Evolutionary conservation across 805 yeast species (phyloP).

Genomic region (Kuraishia piskuri): DNA sequence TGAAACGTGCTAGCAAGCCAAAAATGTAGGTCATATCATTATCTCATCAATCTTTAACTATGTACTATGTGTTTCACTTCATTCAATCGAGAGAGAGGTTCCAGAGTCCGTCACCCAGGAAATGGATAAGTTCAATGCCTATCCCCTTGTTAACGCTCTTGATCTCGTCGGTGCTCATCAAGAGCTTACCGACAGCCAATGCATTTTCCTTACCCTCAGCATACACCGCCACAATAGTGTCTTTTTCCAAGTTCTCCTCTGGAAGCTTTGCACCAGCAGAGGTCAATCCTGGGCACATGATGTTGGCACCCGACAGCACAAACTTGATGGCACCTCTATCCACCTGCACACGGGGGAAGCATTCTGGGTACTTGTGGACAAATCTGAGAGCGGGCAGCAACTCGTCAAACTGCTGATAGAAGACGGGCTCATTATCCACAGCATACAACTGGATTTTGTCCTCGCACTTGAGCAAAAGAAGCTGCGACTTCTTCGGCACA

Average conservation of each 20-base stretch:
- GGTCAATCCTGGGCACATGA: slow-evolving; percentile 94
- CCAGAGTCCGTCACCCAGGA: slow-evolving; percentile 89
- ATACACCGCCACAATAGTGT: slow-evolving; percentile 67
- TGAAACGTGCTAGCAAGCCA: background rate
- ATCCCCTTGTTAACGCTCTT: slow-evolving; percentile 76
- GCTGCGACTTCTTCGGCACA: slow-evolving; percentile 83
- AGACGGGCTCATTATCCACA: slow-evolving; percentile 63
- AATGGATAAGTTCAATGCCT: slow-evolving; percentile 78
- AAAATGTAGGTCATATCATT: background rate
- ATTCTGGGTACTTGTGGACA: slow-evolving; percentile 75
- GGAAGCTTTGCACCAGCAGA: slow-evolving; percentile 80
- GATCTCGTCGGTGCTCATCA: slow-evolving; percentile 87
- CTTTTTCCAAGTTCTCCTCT: slow-evolving; percentile 58
- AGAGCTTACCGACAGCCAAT: slow-evolving; percentile 79
- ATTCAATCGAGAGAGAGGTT: slow-evolving; percentile 38
- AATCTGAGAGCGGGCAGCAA: slow-evolving; percentile 67
- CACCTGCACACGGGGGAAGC: slow-evolving; percentile 81
- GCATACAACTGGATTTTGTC: slow-evolving; percentile 77
- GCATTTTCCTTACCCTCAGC: slow-evolving; percentile 94
- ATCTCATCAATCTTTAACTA: background rate
- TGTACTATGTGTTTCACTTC: background rate
- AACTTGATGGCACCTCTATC: slow-evolving; percentile 96
- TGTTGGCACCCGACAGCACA: slow-evolving; percentile 90
- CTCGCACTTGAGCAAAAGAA: slow-evolving; percentile 76
- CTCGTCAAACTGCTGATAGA: slow-evolving; percentile 76